These are phyloP conservation scores for Claviceps digitariae DNA, from an alignment of 2,329 filamentous ascomycete genomes.

Conservation along the genomic window DNA sequence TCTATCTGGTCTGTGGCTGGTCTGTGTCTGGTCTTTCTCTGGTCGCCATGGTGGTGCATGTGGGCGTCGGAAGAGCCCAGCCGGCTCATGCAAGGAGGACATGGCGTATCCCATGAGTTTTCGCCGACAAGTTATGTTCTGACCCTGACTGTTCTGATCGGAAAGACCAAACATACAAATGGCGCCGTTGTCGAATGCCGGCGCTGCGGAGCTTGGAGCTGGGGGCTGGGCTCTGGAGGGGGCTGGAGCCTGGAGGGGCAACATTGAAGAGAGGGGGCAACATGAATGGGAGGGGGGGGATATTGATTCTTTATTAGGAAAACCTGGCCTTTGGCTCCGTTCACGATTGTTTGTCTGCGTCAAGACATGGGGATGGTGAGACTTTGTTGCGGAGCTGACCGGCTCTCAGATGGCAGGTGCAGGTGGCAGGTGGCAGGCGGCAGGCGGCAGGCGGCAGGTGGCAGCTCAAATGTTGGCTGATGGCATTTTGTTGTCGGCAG, in stretches of 20 bases:
- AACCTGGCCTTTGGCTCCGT: neutral
- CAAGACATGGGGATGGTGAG: neutral
- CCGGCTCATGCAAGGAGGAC: neutral
- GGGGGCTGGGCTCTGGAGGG: neutral
- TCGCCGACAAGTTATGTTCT: neutral
- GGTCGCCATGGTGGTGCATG: neutral
- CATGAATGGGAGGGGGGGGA: neutral
- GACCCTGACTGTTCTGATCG: neutral
- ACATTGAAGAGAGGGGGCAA: neutral
- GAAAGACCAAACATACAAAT: neutral
- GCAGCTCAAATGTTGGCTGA: neutral
- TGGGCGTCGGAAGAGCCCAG: neutral
- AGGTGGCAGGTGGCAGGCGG: too few relatives aligned
- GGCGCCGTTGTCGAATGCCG: neutral
- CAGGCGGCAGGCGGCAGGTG: too few relatives aligned
- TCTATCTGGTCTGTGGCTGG: too few relatives aligned
- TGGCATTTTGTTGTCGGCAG: neutral
- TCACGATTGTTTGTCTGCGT: neutral
- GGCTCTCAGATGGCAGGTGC: neutral
- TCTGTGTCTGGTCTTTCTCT: neutral
- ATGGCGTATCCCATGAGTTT: neutral
- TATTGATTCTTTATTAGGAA: neutral
- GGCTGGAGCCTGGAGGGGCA: neutral
- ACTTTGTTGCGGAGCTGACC: neutral
- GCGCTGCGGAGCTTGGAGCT: neutral